These are phyloP conservation scores for Liquidambar formosana DNA, from an alignment of 164 flowering plant species.

Conservation along the genomic window DNA sequence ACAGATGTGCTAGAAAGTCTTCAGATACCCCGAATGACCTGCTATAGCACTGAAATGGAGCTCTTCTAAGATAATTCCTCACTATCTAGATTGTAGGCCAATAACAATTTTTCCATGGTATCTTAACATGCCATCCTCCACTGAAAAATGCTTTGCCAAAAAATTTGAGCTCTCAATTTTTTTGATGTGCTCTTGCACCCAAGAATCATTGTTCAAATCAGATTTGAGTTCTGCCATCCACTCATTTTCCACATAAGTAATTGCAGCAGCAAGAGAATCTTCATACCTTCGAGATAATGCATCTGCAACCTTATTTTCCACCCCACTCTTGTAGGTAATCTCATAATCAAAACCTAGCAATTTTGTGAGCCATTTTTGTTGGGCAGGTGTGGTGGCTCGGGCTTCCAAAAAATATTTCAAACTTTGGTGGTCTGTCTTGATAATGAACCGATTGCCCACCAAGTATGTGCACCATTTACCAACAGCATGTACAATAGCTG, in stretches of 20 bases:
- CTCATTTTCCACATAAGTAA: background rate
- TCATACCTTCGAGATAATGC: background rate
- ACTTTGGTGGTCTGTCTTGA: background rate
- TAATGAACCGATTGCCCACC: background rate
- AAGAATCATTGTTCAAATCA: too few relatives aligned
- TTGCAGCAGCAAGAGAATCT: background rate
- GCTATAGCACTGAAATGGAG: background rate
- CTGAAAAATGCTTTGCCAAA: too few relatives aligned
- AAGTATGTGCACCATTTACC: too few relatives aligned
- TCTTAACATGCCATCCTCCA: too few relatives aligned
- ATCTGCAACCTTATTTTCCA: background rate
- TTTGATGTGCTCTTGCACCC: too few relatives aligned
- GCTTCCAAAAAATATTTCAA: background rate
- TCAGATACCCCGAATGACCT: background rate
- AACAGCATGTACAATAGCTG: too few relatives aligned
- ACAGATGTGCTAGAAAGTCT: background rate
- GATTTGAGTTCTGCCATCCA: too few relatives aligned
- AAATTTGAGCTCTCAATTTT: too few relatives aligned
- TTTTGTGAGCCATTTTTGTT: background rate
- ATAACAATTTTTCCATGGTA: too few relatives aligned
- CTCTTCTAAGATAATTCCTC: too few relatives aligned
- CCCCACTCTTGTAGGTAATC: background rate
- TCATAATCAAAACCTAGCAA: background rate
- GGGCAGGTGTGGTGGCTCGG: background rate
- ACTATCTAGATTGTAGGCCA: too few relatives aligned